Evolutionary conservation across 2,329 filamentous ascomycete species (phyloP).

Genomic region (Cladophialophora chaetospira): DNA sequence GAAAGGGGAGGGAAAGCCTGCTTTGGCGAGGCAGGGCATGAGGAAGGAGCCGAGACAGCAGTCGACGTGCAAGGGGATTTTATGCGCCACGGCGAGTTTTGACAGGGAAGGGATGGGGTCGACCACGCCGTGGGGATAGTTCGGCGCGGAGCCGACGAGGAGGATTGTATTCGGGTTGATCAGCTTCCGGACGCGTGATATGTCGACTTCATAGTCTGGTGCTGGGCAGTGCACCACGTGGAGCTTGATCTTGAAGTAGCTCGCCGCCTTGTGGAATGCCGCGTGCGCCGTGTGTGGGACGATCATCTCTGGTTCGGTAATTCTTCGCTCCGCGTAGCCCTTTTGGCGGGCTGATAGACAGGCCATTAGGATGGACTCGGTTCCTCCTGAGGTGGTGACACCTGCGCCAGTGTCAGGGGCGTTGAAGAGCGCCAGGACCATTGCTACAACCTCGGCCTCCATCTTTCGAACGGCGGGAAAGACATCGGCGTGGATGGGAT

Average conservation of each 20-base stretch:
- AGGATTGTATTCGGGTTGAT: conserved; percentile 94
- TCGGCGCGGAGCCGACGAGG: conserved; percentile 91
- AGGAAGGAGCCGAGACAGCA: conserved; percentile 97
- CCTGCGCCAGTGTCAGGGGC: conserved; percentile 82
- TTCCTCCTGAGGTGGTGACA: conserved; percentile 88
- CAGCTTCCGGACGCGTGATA: conserved; percentile 74
- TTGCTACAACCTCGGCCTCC: conserved; percentile 96
- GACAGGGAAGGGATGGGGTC: conserved; percentile 89
- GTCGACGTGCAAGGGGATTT: conserved; percentile 89
- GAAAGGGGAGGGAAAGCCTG: conserved; percentile 69
- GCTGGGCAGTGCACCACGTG: conserved; percentile 86
- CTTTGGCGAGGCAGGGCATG: conserved; percentile 84
- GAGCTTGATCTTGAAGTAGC: conserved; percentile 96
- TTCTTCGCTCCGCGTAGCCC: conserved; percentile 78
- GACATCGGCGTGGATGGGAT: conserved; percentile 96
- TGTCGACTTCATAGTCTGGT: conserved; percentile 80
- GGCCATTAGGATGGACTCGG: conserved; percentile 96
- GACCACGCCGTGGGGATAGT: conserved; percentile 97
- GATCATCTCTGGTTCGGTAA: conserved; percentile 97
- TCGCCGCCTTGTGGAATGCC: conserved; percentile 90
- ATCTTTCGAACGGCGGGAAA: conserved; percentile 98
- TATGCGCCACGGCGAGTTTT: conserved; percentile 74
- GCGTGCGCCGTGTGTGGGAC: conserved; percentile 93
- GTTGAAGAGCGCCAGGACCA: conserved; percentile 87
- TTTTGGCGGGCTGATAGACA: conserved; percentile 88